These are phyloP conservation scores for Calocera cornea DNA, from an alignment of 768 basidiomycete genomes.

Conservation along the genomic window DNA sequence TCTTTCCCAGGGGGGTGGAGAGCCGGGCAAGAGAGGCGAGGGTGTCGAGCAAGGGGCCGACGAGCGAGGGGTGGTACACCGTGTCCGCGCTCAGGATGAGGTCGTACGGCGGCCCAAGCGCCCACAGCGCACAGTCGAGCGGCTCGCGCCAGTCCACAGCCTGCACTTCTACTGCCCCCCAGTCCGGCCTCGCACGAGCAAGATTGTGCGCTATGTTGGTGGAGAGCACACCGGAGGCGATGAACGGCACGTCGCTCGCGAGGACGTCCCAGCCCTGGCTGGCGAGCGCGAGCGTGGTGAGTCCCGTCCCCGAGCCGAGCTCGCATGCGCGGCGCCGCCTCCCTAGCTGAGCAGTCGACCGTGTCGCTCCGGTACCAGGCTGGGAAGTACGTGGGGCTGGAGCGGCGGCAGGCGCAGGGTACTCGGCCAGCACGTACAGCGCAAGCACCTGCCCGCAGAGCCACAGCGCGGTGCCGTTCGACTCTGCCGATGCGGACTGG, in stretches of 20 bases:
- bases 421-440: conserved; percentile 36
- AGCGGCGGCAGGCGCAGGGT: neutral
- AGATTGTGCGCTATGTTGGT: conserved; percentile 46
- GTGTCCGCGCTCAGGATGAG: conserved; percentile 77
- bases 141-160: neutral
- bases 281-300: conserved; percentile 54
- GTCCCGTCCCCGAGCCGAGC: conserved; percentile 70
- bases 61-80: conserved; percentile 48
- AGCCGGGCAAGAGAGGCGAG: conserved; percentile 37
- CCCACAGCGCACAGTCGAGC: neutral
- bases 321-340: conserved; percentile 43
- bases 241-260: conserved; percentile 56
- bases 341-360: neutral
- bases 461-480: conserved; percentile 78
- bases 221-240: conserved; percentile 48
- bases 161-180: conserved; percentile 25
- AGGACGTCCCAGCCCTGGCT: conserved; percentile 63
- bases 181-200: conserved; percentile 19
- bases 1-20: neutral
- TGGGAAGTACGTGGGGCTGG: neutral
- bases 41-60: conserved; percentile 56
- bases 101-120: conserved; percentile 48
- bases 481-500: conserved; percentile 46
- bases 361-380: neutral
- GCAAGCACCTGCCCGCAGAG: conserved; percentile 66